phyloP scores from a whole-genome alignment of 78 protist species.

The Anaeramoeba flamelloides region DNA sequence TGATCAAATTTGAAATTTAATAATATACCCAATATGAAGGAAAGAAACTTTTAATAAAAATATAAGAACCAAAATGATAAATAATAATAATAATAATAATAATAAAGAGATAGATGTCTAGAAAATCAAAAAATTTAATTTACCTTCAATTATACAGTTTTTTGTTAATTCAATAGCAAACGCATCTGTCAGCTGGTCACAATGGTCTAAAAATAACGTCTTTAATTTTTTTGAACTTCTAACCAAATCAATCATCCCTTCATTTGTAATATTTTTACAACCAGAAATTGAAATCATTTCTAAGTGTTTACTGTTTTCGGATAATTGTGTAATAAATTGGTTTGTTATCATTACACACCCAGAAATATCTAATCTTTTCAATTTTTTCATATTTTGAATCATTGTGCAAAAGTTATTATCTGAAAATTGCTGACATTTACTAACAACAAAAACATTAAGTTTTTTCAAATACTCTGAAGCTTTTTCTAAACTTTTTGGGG shows the following conservation, averaged over 20 bases:
- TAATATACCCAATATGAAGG: no score
- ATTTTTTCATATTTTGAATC: neutral
- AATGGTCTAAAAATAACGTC: neutral
- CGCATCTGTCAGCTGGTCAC: neutral
- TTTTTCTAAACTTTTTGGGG: neutral
- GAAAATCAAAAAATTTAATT: no score
- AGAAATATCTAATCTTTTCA: neutral
- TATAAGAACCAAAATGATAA: no score
- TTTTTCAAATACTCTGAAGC: neutral
- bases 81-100: no score
- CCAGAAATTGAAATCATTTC: neutral
- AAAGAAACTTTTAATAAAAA: no score
- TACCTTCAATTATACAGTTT: neutral
- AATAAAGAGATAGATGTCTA: no score
- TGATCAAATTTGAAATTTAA: no score
- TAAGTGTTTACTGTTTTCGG: neutral
- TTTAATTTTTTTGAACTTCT: neutral
- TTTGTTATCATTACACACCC: neutral
- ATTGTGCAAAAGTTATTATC: neutral
- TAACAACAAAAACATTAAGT: neutral
- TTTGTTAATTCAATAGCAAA: neutral
- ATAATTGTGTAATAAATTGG: neutral
- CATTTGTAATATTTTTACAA: neutral
- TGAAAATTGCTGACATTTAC: neutral
- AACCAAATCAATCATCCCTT: neutral